Evolutionary conservation across 768 basidiomycete species (phyloP), one percentile per base, ranked within the genome.

Genomic region (Suillus lakei): DNA sequence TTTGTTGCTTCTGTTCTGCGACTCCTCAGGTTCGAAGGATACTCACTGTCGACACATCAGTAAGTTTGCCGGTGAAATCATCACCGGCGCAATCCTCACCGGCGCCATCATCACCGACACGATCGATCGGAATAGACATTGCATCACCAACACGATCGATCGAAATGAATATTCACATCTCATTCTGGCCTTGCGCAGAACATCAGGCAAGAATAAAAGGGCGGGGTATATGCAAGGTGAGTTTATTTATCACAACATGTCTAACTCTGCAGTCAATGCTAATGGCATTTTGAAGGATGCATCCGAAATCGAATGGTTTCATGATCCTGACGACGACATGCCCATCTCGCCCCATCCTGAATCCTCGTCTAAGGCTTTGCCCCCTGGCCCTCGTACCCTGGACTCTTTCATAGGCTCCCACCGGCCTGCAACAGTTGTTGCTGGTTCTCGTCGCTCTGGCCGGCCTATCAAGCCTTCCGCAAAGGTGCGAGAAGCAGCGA

Each of bases 221-320:
- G 51, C 10, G 16, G 28, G 51, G 16, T 53, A 5, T 5, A 30
- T 30, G 16, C 28, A 30, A 53, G 28, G 51, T 53, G 0, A 53
- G 18, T 30, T 21, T 8, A 53, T 30, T 12, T 10, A 18, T 53
- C 28, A 28, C 5, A 53, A 30, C 16, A 51, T 53, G 51, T 53
- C 51, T 4, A 30, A 53, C 51, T 18, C 51, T 30, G 51, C 51
- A 53, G 28, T 53, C 10, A 30, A 53, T 53, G 51, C 51, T 53
- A 53, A 53, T 30, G 51, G 51, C 28, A 30, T 16, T 53, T 53
- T 53, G 51, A 53, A 53, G 51, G 51, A 53, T 30, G 51, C 28
- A 16, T 53, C 51, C 2, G 4, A 53, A 30, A 53, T 53, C 1
- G 51, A 18, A 30, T 53, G 51, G 51, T 53, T 9, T 53, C 51